These are phyloP conservation scores for Lactuca saligna DNA, from an alignment of 129 eudicot species.

Conservation along the genomic window DNA sequence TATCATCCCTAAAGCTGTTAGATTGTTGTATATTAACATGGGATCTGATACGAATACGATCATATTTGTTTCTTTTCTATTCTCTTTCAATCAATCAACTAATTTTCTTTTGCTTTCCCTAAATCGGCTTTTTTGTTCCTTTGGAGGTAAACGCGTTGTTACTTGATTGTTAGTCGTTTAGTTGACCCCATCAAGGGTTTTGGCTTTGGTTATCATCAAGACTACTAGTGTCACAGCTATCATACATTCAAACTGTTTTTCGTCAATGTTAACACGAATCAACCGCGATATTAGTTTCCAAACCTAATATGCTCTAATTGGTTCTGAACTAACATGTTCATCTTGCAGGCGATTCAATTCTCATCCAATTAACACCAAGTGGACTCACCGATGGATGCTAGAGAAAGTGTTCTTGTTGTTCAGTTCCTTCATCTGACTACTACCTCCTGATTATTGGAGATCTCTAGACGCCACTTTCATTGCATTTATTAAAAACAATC, in stretches of 20 bases:
- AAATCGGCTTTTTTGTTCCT: neutral
- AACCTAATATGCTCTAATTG: neutral
- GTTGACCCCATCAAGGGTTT: conserved; percentile 23
- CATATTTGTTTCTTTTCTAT: conserved; percentile 5
- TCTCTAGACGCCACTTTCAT: conserved; percentile 9
- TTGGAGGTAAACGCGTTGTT: neutral
- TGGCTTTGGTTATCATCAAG: neutral
- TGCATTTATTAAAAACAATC: conserved; percentile 13
- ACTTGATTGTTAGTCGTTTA: conserved; percentile 12
- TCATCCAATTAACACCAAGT: neutral
- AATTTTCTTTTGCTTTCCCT: neutral
- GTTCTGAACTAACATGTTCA: conserved; percentile 10
- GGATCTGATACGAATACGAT: conserved; percentile 25
- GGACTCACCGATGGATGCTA: conserved; percentile 31
- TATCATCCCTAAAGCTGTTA: conserved; percentile 2
- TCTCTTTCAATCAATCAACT: neutral
- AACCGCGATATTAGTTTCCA: neutral
- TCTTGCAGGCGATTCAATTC: conserved; percentile 23
- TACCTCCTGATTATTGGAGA: conserved; percentile 19
- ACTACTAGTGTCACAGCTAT: conserved; percentile 18
- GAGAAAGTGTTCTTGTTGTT: conserved; percentile 19
- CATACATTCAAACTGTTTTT: neutral
- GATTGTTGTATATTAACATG: conserved; percentile 8
- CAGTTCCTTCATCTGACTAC: conserved; percentile 25
- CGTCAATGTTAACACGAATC: neutral